phyloP scores from a whole-genome alignment of 345 rosid genomes.

The Murraya paniculata region DNA sequence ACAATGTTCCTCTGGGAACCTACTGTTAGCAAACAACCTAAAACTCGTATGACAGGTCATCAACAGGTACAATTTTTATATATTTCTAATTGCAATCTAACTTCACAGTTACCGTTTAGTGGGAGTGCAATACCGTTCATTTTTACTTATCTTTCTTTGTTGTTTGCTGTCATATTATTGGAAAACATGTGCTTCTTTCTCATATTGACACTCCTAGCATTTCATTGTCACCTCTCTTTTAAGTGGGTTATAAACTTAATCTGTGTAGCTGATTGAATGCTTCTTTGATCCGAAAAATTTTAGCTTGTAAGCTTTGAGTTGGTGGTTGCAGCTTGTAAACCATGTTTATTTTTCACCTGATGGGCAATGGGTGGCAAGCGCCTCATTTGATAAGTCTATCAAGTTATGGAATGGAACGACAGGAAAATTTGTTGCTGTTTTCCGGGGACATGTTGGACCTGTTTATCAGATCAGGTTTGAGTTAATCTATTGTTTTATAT shows the following conservation, averaged over 20 bases:
- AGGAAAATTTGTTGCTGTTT: conserved; percentile 80
- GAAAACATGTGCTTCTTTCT: background rate
- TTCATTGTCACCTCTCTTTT: background rate
- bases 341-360: conserved; percentile 96
- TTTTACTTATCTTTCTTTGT: background rate
- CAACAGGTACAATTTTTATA: conserved; percentile 51
- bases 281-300: background rate
- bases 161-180: background rate
- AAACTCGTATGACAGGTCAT: conserved; percentile 85
- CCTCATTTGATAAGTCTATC: conserved; percentile 92
- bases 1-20: conserved; percentile 99
- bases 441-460: conserved; percentile 91
- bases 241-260: background rate
- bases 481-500: conserved; percentile 5
- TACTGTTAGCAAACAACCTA: conserved; percentile 70
- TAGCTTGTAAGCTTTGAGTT: conserved; percentile 5
- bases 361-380: conserved; percentile 97
- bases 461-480: conserved; percentile 86
- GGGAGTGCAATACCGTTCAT: background rate
- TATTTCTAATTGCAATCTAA: conserved; percentile 3
- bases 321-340: conserved; percentile 73
- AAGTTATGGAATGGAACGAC: conserved; percentile 90
- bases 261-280: background rate
- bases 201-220: background rate
- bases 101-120: background rate